phyloP scores from a whole-genome alignment of 495 filamentous ascomycete genomes.

The Elaphomyces granulatus region DNA sequence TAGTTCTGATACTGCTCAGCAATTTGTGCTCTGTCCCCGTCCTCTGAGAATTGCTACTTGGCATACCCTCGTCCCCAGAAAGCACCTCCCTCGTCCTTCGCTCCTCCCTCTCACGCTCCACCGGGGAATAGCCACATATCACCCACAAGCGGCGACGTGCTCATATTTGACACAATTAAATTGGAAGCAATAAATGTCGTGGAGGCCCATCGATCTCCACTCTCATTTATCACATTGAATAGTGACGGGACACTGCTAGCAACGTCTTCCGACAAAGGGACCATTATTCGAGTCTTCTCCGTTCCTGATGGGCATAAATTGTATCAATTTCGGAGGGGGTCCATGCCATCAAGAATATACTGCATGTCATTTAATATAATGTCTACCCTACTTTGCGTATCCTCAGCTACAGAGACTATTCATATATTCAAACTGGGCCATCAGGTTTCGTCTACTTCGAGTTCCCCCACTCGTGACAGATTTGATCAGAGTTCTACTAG shows the following conservation, averaged over 20 bases:
- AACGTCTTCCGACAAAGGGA: conserved; percentile 93
- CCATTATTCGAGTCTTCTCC: conserved; percentile 89
- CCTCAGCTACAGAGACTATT: conserved; percentile 92
- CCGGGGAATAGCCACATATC: conserved; percentile 59
- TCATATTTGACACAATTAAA: conserved; percentile 78
- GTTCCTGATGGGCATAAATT: conserved; percentile 81
- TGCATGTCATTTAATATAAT: conserved; percentile 99
- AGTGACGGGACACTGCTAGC: conserved; percentile 85
- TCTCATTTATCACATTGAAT: conserved; percentile 82
- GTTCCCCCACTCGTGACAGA: conserved; percentile 22
- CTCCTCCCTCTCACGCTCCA: conserved; percentile 70
- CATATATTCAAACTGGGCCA: conserved; percentile 76
- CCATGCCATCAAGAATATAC: conserved; percentile 85
- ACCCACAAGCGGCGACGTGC: conserved; percentile 79
- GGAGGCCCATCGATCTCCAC: conserved; percentile 85
- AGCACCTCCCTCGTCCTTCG: conserved; percentile 44
- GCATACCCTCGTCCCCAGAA: conserved; percentile 88
- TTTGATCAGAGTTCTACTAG: conserved; percentile 25
- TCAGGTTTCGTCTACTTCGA: conserved; percentile 17
- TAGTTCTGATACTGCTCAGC: conserved; percentile 31
- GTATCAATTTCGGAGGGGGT: conserved; percentile 87
- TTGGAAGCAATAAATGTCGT: conserved; percentile 82
- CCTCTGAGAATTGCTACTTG: conserved; percentile 88
- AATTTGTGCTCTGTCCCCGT: conserved; percentile 83
- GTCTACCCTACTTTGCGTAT: conserved; percentile 85